phyloP scores from a whole-genome alignment of 2,329 filamentous ascomycete genomes.

The Phoma sp. region DNA sequence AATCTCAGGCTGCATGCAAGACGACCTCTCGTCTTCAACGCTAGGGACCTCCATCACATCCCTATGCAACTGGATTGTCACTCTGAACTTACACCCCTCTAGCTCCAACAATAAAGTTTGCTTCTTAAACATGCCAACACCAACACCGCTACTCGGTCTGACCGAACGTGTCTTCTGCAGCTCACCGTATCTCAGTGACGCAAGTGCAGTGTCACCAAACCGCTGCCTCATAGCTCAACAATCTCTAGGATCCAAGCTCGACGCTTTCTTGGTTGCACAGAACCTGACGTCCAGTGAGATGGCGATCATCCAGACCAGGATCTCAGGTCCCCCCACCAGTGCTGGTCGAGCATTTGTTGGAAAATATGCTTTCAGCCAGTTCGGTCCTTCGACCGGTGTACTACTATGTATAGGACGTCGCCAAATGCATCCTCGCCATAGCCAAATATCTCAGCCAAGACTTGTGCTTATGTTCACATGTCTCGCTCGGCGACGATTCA shows the following conservation, averaged over 20 bases:
- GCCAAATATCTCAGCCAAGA: no score
- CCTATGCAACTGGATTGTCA: conserved; percentile 10
- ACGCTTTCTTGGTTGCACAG: not conserved
- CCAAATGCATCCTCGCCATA: no score
- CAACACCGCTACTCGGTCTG: not conserved
- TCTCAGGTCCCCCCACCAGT: no score
- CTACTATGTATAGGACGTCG: no score
- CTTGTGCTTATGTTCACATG: no score
- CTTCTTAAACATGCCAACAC: not conserved
- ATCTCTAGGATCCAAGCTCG: not conserved
- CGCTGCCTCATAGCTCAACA: not conserved
- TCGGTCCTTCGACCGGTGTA: no score
- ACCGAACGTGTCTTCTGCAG: not conserved
- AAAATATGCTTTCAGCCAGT: no score
- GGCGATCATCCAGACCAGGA: no score
- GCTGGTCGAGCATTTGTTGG: no score
- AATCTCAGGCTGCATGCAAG: conserved; percentile 6
- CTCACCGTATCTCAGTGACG: not conserved
- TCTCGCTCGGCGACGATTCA: no score
- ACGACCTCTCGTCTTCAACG: conserved; percentile 1
- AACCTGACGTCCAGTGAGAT: no score
- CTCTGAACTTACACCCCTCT: not conserved
- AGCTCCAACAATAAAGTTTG: conserved; percentile 4
- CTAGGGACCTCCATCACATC: conserved; percentile 1
- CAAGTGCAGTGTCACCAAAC: not conserved